Conservation (phyloP, 805 yeast species). For the Teunomyces tritomae region DNA sequence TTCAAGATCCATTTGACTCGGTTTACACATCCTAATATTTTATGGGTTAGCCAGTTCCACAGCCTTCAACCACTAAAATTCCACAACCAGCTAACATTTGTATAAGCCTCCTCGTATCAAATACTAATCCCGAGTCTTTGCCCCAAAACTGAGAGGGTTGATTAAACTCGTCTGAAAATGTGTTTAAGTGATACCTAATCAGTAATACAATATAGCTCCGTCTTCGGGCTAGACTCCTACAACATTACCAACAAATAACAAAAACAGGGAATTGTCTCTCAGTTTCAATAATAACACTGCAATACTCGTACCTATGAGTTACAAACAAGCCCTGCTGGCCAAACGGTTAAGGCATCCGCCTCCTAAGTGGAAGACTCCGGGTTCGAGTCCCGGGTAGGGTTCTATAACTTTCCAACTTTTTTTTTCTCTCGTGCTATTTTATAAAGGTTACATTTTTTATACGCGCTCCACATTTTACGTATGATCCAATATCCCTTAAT, state of each 20-base stretch:
- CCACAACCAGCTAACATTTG: no score
- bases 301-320: background rate
- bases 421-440: slow-evolving; percentile 5
- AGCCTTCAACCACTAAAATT: background rate
- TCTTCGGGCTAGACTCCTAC: no score
- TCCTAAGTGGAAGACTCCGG: slow-evolving; percentile 39
- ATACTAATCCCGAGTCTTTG: no score
- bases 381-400: slow-evolving; percentile 40
- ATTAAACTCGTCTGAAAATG: no score
- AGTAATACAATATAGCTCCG: no score
- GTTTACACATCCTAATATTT: background rate
- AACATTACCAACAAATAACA: no score
- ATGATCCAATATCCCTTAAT: background rate
- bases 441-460: background rate
- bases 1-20: background rate
- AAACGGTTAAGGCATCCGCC: slow-evolving; percentile 54
- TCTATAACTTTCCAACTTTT: slow-evolving; percentile 3
- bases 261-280: no score
- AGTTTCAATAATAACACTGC: background rate
- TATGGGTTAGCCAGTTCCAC: background rate
- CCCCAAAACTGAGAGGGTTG: no score
- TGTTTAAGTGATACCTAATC: no score
- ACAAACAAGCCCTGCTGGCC: slow-evolving; percentile 45
- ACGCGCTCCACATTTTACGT: background rate
- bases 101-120: no score